Evolutionary conservation across 495 filamentous ascomycete genomes (phyloP), one percentile per base, ranked within the genome.

Genomic region (Endocarpon pusillum): DNA sequence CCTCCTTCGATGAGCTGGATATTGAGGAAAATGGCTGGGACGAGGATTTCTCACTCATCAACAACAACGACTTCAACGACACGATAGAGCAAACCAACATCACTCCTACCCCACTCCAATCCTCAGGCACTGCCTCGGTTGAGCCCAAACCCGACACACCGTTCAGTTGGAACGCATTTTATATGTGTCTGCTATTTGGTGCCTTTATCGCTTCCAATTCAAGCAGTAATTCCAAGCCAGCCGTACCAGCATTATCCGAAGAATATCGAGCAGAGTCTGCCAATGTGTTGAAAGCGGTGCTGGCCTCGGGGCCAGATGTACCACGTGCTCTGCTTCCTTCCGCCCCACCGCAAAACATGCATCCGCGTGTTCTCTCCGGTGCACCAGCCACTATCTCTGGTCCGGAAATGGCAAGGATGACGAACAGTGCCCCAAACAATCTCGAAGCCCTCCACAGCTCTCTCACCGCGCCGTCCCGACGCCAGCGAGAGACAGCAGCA

Each of bases 141-240:
- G 49, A 55, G 30, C 25, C 38, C 32, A 64, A 61, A 41, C 55
- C 69, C 34, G 65, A 65, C 40, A 55, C 66, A 36, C 58, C 65
- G 22, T 64, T 75, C 53, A 57, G 58, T 54, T 65, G 69, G 55
- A 72, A 73, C 22, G 52, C 66, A 19, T 66, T 73, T 47, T 64
- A 63, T 45, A 71, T 73, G 85, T 81, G 94, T 44, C 81, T 97
- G 40, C 80, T 97, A 37, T 86, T 92, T 47, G 89, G 89, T 45
- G 89, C 89, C 33, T 94, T 92, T 53, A 84, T 96, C 40, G 84
- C 87, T 34, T 94, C 86, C 29, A 92, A 87, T 60, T 68, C 66
- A 34, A 5, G 5, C 5, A 5, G 12, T 17, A 31, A 5, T 5
- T 31, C 28, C 4, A 31, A 31, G 12, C 5, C 5, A 7, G 28